Percentiles rank a stretch among this genome's conserved stretches.
phyloP scores from a whole-genome alignment of 176 grass and related monocot species.

The Oryza nivara region DNA sequence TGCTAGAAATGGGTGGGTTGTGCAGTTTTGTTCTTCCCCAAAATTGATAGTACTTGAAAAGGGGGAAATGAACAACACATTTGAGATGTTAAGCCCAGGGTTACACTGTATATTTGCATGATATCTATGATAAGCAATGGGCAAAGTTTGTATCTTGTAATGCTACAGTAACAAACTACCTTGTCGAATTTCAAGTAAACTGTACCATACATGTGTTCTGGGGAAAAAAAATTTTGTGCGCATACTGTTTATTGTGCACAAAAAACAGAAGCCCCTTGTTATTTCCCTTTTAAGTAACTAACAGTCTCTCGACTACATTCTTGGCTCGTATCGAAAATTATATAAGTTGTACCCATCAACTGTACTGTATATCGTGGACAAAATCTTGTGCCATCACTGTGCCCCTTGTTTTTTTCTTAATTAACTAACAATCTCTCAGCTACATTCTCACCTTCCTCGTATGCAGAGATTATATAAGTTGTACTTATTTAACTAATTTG shows the following conservation, averaged over 20 bases:
- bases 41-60: not conserved
- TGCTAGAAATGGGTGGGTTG: not conserved
- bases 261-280: not conserved
- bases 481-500: not conserved
- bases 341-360: not conserved
- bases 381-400: not conserved
- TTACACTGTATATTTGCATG: not conserved
- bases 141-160: not conserved
- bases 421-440: not conserved
- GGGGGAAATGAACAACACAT: not conserved
- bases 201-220: not conserved
- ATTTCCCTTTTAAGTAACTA: not conserved
- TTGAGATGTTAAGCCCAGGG: not conserved
- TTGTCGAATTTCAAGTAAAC: not conserved
- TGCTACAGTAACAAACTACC: constrained; percentile 3
- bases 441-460: not conserved
- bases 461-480: not conserved
- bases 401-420: not conserved
- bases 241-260: too few species aligned
- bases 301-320: not conserved
- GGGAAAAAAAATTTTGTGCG: not conserved
- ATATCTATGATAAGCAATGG: constrained; percentile 1
- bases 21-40: not conserved
- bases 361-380: not conserved
- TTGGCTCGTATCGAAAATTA: not conserved